phyloP scores from a whole-genome alignment of 1,284 basidiomycete species.

The Ustilago trichophora region DNA sequence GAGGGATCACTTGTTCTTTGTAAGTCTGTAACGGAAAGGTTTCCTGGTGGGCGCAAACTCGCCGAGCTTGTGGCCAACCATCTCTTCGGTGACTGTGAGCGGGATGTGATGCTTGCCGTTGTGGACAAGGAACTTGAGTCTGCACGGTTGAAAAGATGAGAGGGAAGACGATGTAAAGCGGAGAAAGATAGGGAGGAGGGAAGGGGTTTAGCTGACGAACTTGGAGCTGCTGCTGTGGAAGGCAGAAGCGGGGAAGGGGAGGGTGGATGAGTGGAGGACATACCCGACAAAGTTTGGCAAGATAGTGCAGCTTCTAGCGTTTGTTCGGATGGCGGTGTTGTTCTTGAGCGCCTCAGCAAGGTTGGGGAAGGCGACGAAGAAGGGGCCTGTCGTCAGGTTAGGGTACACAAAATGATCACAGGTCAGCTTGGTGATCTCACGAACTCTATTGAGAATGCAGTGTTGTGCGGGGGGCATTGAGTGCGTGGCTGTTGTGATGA shows the following conservation, averaged over 20 bases:
- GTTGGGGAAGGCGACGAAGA: conserved; percentile 92
- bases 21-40: conserved; percentile 67
- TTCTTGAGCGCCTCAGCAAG: conserved; percentile 82
- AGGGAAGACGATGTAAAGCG: neutral
- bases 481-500: too few relatives aligned
- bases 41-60: conserved; percentile 89
- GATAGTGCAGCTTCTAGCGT: conserved; percentile 89
- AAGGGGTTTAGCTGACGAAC: too few relatives aligned
- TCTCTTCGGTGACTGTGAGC: conserved; percentile 88
- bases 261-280: too few relatives aligned
- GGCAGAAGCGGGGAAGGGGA: neutral
- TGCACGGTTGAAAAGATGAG: conserved; percentile 9
- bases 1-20: conserved; percentile 59
- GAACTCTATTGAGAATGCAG: too few relatives aligned
- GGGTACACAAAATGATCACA: too few relatives aligned
- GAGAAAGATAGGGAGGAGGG: too few relatives aligned
- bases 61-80: conserved; percentile 97
- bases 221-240: too few relatives aligned
- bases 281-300: conserved; percentile 72
- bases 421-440: too few relatives aligned
- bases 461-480: too few relatives aligned
- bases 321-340: conserved; percentile 86
- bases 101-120: conserved; percentile 92
- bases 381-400: conserved; percentile 76
- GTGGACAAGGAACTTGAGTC: conserved; percentile 85